Conservation (phyloP, 257 asterid species). For the Henckelia pumila region DNA sequence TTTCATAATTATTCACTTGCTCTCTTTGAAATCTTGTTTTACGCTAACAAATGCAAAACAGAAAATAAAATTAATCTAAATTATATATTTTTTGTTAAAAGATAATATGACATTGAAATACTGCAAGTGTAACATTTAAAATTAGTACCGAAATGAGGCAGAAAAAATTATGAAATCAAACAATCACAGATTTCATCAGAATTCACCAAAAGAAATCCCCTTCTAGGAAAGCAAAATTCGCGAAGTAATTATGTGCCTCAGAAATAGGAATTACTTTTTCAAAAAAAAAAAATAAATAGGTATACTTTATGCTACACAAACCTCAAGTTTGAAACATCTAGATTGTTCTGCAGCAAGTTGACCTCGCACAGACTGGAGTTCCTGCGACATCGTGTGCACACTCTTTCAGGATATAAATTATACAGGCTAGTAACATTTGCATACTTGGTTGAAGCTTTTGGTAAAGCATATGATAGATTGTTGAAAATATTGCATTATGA, state of each 20-base stretch:
- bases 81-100: too few relatives aligned
- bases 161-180: too few relatives aligned
- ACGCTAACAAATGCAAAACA: too few relatives aligned
- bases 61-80: too few relatives aligned
- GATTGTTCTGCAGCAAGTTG: slow-evolving; percentile 97
- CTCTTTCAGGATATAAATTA: not conserved
- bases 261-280: slow-evolving; percentile 21
- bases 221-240: not conserved
- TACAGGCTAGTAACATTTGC: not conserved
- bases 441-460: not conserved
- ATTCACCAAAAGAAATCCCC: not conserved
- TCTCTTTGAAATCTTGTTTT: too few relatives aligned
- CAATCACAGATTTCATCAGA: not conserved
- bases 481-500: not conserved
- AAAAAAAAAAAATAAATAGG: too few relatives aligned
- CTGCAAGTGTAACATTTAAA: too few relatives aligned
- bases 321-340: slow-evolving; percentile 99
- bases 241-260: slow-evolving; percentile 8
- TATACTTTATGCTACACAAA: slow-evolving; percentile 28
- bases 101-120: too few relatives aligned
- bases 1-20: too few relatives aligned
- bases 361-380: slow-evolving; percentile 88
- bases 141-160: too few relatives aligned
- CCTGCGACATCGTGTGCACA: slow-evolving; percentile 52
- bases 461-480: not conserved